These are phyloP conservation scores for Digitaria exilis DNA, from an alignment of 202 grass and related monocot species.

Conservation along the genomic window DNA sequence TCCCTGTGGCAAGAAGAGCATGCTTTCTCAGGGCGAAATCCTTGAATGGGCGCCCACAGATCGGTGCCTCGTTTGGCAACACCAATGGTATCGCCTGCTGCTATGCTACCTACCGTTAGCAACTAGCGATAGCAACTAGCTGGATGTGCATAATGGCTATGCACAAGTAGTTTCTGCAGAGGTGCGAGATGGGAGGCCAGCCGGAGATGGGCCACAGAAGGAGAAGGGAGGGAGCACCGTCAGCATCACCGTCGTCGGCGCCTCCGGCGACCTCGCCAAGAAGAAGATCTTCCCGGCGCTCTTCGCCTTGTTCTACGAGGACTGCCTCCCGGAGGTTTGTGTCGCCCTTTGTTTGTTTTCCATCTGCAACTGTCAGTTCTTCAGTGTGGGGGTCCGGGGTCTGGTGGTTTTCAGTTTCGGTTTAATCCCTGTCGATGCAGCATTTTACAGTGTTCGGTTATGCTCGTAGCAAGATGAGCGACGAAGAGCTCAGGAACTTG, in stretches of 20 bases:
- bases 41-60: constrained; percentile 66
- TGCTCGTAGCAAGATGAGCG: constrained; percentile 84
- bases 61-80: constrained; percentile 54
- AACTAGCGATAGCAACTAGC: neutral
- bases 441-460: constrained; percentile 96
- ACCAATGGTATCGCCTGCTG: constrained; percentile 40
- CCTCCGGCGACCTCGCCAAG: constrained; percentile 93
- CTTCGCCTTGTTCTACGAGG: constrained; percentile 90
- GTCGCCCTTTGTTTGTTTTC: neutral
- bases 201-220: constrained; percentile 35
- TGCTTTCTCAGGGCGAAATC: constrained; percentile 50
- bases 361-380: neutral
- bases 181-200: constrained; percentile 21
- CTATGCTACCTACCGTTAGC: neutral
- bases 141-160: neutral
- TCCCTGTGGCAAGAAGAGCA: constrained; percentile 7
- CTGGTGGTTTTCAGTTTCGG: constrained; percentile 13
- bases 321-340: constrained; percentile 76
- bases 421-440: constrained; percentile 58
- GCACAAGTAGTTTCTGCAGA: constrained; percentile 33
- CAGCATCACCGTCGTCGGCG: constrained; percentile 89
- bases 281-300: constrained; percentile 98
- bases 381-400: neutral
- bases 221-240: constrained; percentile 58
- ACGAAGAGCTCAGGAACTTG: constrained; percentile 80